Evolutionary conservation across 305 asterid species (phyloP).

Genomic region (Fraxinus angustifolia): DNA sequence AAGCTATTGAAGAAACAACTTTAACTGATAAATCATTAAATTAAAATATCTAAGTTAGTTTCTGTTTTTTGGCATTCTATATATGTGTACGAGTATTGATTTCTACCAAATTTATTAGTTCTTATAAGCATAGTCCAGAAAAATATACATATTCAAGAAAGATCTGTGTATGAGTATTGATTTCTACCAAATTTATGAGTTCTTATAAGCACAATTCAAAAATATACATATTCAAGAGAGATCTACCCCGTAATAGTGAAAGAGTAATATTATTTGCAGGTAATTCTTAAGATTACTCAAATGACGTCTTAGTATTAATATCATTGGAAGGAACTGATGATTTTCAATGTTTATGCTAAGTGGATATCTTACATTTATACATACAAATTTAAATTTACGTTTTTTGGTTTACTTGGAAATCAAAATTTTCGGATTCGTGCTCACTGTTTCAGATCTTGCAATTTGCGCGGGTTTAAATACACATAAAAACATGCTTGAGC

Average conservation of each 20-base stretch:
- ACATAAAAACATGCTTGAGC: not conserved
- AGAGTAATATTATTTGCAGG: not conserved
- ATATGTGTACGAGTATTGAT: not conserved
- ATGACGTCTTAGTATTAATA: not conserved
- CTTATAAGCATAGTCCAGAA: not conserved
- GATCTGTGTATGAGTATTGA: not conserved
- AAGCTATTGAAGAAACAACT: not conserved
- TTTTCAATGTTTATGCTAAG: not conserved
- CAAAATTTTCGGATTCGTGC: not conserved
- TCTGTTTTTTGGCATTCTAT: not conserved
- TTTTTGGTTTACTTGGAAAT: not conserved
- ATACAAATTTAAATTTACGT: not conserved
- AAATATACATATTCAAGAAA: not conserved
- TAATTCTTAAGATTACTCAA: not conserved
- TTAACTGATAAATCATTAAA: not conserved
- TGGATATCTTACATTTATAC: not conserved
- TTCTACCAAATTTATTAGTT: not conserved
- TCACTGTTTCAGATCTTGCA: not conserved
- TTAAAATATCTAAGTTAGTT: not conserved
- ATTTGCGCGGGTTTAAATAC: not conserved
- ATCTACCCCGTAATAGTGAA: not conserved
- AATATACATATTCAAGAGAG: not conserved
- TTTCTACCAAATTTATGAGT: not conserved
- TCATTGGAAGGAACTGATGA: slow-evolving; percentile 11
- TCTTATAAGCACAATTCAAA: not conserved